Base-by-base conservation (phyloP, 352 stramenopile species). In the Phytophthora sp. region DNA sequence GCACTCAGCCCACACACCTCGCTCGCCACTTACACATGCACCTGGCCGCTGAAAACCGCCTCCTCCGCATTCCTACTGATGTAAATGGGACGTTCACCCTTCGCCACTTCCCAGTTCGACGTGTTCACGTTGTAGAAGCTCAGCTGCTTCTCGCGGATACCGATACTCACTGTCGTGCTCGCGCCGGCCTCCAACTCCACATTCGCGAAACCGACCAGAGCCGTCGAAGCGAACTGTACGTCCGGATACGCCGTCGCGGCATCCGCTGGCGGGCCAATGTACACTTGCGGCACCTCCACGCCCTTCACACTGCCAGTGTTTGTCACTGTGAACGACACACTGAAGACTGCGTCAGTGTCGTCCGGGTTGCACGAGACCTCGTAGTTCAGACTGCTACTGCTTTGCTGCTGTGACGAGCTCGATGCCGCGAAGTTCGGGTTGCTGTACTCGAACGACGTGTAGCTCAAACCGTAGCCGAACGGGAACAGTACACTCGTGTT, bases 391-490 rank as follows among this genome's bases (percentile, higher is more conserved):
- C 63, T 50, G 15, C 11, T 45, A 46, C 12, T 56, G 42, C 53
- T 56, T n/a, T n/a, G n/a, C n/a, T 59, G 50, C n/a, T 63, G 45
- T 13, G 57, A 9, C 4, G 62, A 53, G 39, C 44, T 52, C 2
- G 63, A 52, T 2, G 44, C 54, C 42, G 51, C 50, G 53, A 76
- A 76, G 57, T 65, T 73, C 30, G 68, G 57, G 57, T 55, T 66
- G 47, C 60, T 68, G 57, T 76, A 76, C 33, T 76, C 68, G 57
- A 76, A 76, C 31, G 63, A 66, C 18, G 68, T 76, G 63, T 76
- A 76, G 52, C 57, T 76, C 30, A 73, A 49, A 11, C 68, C 68
- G 39, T 57, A 73, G 24, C 68, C 68, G 52, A 76, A 76, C 52
- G 68, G 68, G 57, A 76, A 76, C 44, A 69, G 35, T 46, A 76